phyloP scores from a whole-genome alignment of 192 early-diverging fungal genomes.

The Gryganskiella cystojenkinii region DNA sequence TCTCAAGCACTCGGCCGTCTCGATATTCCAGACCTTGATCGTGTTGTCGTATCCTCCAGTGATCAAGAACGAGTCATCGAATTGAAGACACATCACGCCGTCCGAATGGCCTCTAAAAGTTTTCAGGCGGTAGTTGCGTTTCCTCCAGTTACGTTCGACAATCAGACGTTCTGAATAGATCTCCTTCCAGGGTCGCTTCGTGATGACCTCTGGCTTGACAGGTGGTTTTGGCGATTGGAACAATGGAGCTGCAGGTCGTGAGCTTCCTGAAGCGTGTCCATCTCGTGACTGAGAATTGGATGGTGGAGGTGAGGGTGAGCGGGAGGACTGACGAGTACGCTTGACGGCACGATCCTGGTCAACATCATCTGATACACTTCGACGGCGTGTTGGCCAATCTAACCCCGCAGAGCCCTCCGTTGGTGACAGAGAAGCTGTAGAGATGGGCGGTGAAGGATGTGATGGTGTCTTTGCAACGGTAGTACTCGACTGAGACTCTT shows the following conservation, averaged over 20 bases:
- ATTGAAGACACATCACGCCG: slow-evolving; percentile 91
- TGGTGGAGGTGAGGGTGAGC: slow-evolving; percentile 18
- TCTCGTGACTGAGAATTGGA: neutral
- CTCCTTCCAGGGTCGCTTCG: slow-evolving; percentile 90
- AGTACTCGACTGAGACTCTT: neutral
- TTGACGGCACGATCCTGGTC: slow-evolving; percentile 33
- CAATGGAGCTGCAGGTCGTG: slow-evolving; percentile 23
- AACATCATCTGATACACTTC: slow-evolving; percentile 32
- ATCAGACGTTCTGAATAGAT: slow-evolving; percentile 93
- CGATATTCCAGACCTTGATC: slow-evolving; percentile 88
- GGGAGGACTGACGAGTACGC: slow-evolving; percentile 21
- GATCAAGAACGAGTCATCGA: slow-evolving; percentile 85
- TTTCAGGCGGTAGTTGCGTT: slow-evolving; percentile 73
- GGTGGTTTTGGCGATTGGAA: slow-evolving; percentile 43
- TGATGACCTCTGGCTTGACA: slow-evolving; percentile 27
- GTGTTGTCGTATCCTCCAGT: slow-evolving; percentile 92
- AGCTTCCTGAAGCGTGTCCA: neutral
- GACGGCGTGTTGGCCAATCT: slow-evolving; percentile 28
- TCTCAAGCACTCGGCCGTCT: slow-evolving; percentile 83
- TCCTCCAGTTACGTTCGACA: slow-evolving; percentile 96
- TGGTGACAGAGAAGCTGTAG: slow-evolving; percentile 42
- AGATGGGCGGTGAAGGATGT: slow-evolving; percentile 37
- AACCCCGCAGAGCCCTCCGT: slow-evolving; percentile 18
- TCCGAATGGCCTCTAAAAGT: slow-evolving; percentile 85
- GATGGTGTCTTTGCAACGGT: neutral